A percentile compares a stretch with the other conserved stretches of the same genome.
These are phyloP conservation scores for Xerocomellus dryophilus DNA, from an alignment of 768 basidiomycete species.

Conservation along the genomic window DNA sequence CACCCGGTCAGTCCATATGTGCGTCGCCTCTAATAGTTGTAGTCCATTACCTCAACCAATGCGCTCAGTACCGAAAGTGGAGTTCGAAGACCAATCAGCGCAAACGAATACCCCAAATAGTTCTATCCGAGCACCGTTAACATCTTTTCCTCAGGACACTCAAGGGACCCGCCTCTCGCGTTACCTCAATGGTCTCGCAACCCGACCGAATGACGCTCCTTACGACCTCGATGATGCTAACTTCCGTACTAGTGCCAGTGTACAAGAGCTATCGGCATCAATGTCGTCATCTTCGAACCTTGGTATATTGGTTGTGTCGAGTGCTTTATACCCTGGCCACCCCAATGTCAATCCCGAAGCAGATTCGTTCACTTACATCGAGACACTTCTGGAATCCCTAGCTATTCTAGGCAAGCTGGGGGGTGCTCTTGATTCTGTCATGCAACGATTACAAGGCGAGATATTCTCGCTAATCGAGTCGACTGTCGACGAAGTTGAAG, in stretches of 20 bases:
- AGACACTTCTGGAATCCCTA: conserved; percentile 88
- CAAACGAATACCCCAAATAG: conserved; percentile 22
- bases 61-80: conserved; percentile 58
- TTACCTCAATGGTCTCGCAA: conserved; percentile 61
- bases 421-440: conserved; percentile 74
- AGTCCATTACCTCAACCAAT: conserved; percentile 8
- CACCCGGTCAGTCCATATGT: conserved; percentile 76
- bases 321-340: conserved; percentile 22
- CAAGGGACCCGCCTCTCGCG: conserved; percentile 53
- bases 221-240: conserved; percentile 54
- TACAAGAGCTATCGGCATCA: conserved; percentile 22
- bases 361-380: conserved; percentile 92
- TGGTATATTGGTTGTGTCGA: conserved; percentile 17
- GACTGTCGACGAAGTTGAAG: conserved; percentile 88
- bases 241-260: conserved; percentile 19
- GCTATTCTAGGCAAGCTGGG: conserved; percentile 88
- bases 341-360: conserved; percentile 70
- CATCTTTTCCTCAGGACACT: conserved; percentile 38
- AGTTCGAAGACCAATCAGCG: conserved; percentile 52
- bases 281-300: conserved; percentile 27
- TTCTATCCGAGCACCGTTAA: conserved; percentile 28
- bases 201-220: conserved; percentile 77
- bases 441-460: conserved; percentile 80
- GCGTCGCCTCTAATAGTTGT: conserved; percentile 30
- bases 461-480: conserved; percentile 80